Evolutionary conservation across 305 asterid genomes (phyloP).

Genomic region (Fraxinus greggii): DNA sequence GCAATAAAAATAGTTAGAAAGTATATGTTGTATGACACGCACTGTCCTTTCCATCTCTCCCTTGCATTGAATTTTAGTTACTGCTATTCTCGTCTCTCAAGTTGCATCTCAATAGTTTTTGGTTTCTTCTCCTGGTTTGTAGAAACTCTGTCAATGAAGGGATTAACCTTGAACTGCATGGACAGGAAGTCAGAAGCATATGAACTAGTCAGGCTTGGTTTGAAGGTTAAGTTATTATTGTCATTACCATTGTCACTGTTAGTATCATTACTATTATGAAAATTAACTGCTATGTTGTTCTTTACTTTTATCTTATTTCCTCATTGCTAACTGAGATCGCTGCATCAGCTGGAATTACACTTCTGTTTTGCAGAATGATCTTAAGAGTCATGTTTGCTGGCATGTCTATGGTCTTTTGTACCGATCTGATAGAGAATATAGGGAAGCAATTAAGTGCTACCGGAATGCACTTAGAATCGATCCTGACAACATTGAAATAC

Average conservation of each 20-base stretch:
- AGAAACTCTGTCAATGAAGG: constrained; percentile 99
- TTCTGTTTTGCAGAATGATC: constrained; percentile 82
- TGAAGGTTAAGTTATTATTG: constrained; percentile 41
- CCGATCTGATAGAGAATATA: constrained; percentile 95
- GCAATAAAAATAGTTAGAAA: too few relatives aligned
- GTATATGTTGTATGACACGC: too few relatives aligned
- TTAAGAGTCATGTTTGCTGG: constrained; percentile 99
- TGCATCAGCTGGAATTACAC: constrained; percentile 21
- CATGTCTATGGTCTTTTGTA: constrained; percentile 97
- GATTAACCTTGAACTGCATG: constrained; percentile 93
- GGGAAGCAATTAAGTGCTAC: constrained; percentile 97
- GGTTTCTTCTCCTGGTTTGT: constrained; percentile 32
- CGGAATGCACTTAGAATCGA: constrained; percentile 95
- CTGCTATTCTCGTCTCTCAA: neutral
- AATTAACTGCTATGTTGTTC: neutral
- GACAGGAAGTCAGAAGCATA: constrained; percentile 98
- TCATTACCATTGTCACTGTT: neutral
- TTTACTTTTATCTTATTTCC: neutral
- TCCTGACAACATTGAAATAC: constrained; percentile 95
- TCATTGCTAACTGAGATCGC: neutral
- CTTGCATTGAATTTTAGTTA: neutral
- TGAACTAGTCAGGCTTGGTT: constrained; percentile 92
- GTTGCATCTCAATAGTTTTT: neutral
- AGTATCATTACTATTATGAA: neutral
- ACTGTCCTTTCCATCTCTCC: too few relatives aligned